phyloP scores from a whole-genome alignment of 2,329 filamentous ascomycete species.

The Ascochyta rabiei region DNA sequence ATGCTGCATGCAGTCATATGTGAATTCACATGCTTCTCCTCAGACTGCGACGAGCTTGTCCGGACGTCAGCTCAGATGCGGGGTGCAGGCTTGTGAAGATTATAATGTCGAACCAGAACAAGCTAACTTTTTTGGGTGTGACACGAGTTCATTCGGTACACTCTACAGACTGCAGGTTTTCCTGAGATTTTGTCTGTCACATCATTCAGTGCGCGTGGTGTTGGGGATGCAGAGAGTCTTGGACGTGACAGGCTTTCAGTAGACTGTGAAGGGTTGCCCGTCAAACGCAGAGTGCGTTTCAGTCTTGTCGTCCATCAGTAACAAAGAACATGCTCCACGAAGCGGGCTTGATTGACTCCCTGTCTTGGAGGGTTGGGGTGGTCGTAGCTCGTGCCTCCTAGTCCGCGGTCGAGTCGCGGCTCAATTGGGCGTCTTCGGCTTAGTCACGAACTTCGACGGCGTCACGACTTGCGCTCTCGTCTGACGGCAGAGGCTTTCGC shows the following conservation, averaged over 20 bases:
- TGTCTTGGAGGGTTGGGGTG: too few species aligned
- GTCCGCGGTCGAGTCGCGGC: constrained; percentile 5
- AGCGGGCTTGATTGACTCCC: too few species aligned
- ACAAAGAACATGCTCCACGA: too few species aligned
- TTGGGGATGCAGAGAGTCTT: too few species aligned
- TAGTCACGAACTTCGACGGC: constrained; percentile 9
- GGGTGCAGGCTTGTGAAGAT: neutral
- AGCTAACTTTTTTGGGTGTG: too few species aligned
- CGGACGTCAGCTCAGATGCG: neutral
- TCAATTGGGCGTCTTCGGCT: neutral
- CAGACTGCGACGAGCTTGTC: neutral
- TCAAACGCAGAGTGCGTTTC: too few species aligned
- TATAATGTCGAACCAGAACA: neutral
- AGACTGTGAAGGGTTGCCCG: too few species aligned
- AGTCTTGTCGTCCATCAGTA: too few species aligned
- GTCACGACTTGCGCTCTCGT: constrained; percentile 13
- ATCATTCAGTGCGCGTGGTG: neutral
- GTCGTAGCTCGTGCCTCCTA: neutral
- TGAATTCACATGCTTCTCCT: neutral
- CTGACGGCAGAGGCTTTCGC: constrained; percentile 12
- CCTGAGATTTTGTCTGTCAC: neutral
- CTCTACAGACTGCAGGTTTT: too few species aligned
- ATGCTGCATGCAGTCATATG: neutral
- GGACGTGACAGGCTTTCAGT: too few species aligned
- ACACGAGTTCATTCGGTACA: too few species aligned